Evolutionary conservation across 495 filamentous ascomycete species (phyloP), one percentile per base, ranked within the genome.

Genomic region (Penicilliopsis zonata): DNA sequence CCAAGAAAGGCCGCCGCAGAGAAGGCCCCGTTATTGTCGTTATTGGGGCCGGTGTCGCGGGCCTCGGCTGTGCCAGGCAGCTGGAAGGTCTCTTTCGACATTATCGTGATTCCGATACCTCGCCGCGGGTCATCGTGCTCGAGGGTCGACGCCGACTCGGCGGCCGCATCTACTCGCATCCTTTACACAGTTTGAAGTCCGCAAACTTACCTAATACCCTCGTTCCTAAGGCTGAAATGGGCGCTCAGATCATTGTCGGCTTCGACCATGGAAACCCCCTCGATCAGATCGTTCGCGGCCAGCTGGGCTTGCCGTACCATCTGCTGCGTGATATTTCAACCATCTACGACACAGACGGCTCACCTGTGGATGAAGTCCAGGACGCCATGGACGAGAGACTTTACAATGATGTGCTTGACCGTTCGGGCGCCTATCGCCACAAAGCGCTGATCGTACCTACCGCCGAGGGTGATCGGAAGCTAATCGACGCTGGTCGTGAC

Each of bases 211-310:
- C 65, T 5, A 45, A 51, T 34, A 64, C 59, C 24, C 67, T 65
- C 35, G 57, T 63, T n/a, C 81, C 76, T 36, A 94, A 87, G 10
- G 90, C 82, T 28, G 90, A 99, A 49, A 82, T 94, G 70, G 90
- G 90, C 22, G 90, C 92, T 12, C 90, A 94, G 58, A 95, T 99
- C 30, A 83, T 99, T 40, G 94, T 90, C 18, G 90, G 90, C 2
- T 99, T 95, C 46, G 85, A 95, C 36, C 75, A 81, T 48, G 90
- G 90, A 1, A 99, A 99, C 50, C 90, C 90, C 10, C 53, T 99
- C 40, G 86, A 90, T 48, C 74, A 82, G 35, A 73, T 99, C 33
- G 76, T 96, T 42, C 76, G 90, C 34, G 86, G 84, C 14, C 90
- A 99, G 53, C 66, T 99, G 30, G 86, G 79, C 12, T 69, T 99